Evolutionary conservation across 106 monocot species (phyloP), one percentile per base, ranked within the genome.

Genomic region (Chionographis japonica): DNA sequence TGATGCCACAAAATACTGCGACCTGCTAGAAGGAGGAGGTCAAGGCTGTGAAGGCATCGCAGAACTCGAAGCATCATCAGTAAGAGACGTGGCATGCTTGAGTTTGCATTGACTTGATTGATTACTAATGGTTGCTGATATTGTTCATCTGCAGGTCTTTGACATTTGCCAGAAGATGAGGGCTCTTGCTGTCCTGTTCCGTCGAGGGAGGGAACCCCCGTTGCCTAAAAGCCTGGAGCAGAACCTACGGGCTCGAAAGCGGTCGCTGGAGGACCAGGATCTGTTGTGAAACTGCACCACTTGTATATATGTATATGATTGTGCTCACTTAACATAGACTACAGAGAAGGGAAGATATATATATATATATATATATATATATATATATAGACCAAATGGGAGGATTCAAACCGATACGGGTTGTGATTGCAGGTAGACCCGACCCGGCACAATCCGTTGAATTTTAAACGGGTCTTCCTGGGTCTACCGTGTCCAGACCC

Each of bases 41-140:
- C 88, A 88, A 73, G 86, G 91, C 5, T 97, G 95, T 55, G 89
- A 92, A 66, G 92, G 95, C n/a, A 84, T 97, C 65, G 95, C 95
- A 59, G 95, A 97, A 50, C 65, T 97, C 2, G 92, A 97, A 59
- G 95, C 89, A 62, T 97, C 95, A 72, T 86, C 86, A 55, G 95
- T 97, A 71, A 82, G 81, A 27, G 7, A 13, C 37, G 15, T 3
- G 52, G 56, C 12, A 16, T 50, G n/a, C 56, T 67, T 27, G 66
- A 15, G 27, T 51, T 8, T 16, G 9, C 6, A 27, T 62, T 37
- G 4, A 42, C 40, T 60, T 9, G 39, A 8, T n/a, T 27, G 4
- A 40, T 51, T 41, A 9, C 11, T 61, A 1, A 43, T 67, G 37
- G 46, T 15, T 7, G 62, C 37, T 2, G 37, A 37, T 40, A 12